These are phyloP conservation scores for Prunus fruticosa DNA, from an alignment of 306 rosid genomes.

Conservation along the genomic window DNA sequence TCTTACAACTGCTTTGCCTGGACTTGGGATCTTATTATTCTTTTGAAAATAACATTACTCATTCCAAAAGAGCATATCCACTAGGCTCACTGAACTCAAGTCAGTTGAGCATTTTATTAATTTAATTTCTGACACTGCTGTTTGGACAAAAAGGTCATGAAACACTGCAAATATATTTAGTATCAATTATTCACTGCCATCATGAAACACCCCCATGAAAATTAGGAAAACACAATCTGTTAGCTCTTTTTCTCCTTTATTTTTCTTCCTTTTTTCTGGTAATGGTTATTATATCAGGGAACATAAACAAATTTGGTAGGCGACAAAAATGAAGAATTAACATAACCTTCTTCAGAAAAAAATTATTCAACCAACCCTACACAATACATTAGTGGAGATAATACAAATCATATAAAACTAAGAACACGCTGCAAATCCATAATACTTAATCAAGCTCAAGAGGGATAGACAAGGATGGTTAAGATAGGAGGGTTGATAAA, in stretches of 20 bases:
- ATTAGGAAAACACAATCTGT: not conserved
- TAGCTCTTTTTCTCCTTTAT: not conserved
- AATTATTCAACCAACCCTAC: not conserved
- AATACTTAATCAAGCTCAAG: constrained; percentile 46
- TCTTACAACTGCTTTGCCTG: not conserved
- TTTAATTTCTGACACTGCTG: not conserved
- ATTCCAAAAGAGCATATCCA: not conserved
- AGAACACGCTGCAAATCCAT: not conserved
- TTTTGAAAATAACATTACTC: not conserved
- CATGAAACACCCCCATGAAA: not conserved
- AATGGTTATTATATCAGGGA: not conserved
- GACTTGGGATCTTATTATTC: not conserved
- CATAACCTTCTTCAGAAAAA: not conserved
- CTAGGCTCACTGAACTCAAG: not conserved
- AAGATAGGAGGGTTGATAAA: constrained; percentile 16
- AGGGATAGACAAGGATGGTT: constrained; percentile 41
- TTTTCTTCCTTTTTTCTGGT: not conserved
- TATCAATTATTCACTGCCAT: not conserved
- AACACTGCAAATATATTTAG: not conserved
- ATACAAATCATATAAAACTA: not conserved
- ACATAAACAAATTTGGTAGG: not conserved
- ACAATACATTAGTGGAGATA: not conserved
- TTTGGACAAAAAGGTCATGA: not conserved
- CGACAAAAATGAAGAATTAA: not conserved
- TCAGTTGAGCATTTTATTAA: not conserved